Percentiles rank a stretch among this genome's conserved stretches.
These are phyloP conservation scores for Xylaria sp. DNA, from an alignment of 2,329 filamentous ascomycete genomes.

Conservation along the genomic window DNA sequence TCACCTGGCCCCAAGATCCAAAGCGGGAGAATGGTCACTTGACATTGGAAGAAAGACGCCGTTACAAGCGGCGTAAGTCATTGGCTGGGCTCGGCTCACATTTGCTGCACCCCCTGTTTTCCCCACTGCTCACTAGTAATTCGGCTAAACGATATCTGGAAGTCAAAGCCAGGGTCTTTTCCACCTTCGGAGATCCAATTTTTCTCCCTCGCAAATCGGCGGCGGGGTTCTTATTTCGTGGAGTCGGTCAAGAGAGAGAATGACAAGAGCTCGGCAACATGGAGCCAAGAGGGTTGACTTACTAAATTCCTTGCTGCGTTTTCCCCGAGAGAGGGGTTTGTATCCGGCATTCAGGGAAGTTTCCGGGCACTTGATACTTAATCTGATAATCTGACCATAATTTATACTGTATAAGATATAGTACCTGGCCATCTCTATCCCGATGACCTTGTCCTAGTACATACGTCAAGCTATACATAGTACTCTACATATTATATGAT, in stretches of 20 bases:
- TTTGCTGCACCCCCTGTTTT: constrained; percentile 14
- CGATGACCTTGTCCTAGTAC: constrained; percentile 25
- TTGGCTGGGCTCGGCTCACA: constrained; percentile 30
- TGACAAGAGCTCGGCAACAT: neutral
- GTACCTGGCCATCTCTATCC: neutral
- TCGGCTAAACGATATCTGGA: constrained; percentile 32
- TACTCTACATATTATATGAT: neutral
- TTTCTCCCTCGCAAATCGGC: constrained; percentile 23
- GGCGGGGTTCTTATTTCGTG: constrained; percentile 26
- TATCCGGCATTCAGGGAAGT: neutral
- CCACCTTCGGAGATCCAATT: constrained; percentile 8
- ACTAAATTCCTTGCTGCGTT: neutral
- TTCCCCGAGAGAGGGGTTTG: neutral
- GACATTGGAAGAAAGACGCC: constrained; percentile 29
- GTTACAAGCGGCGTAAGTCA: constrained; percentile 29
- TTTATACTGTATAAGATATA: constrained; percentile 2
- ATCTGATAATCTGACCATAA: too few relatives aligned
- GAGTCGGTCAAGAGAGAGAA: constrained; percentile 26
- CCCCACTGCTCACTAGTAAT: constrained; percentile 28
- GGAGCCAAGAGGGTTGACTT: neutral
- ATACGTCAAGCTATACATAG: neutral
- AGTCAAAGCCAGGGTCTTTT: constrained; percentile 23
- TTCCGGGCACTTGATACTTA: neutral
- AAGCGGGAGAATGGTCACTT: constrained; percentile 35
- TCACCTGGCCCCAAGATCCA: constrained; percentile 28